Evolutionary conservation across 2,329 filamentous ascomycete genomes (phyloP).

Genomic region (Cladosporium cucumerinum): DNA sequence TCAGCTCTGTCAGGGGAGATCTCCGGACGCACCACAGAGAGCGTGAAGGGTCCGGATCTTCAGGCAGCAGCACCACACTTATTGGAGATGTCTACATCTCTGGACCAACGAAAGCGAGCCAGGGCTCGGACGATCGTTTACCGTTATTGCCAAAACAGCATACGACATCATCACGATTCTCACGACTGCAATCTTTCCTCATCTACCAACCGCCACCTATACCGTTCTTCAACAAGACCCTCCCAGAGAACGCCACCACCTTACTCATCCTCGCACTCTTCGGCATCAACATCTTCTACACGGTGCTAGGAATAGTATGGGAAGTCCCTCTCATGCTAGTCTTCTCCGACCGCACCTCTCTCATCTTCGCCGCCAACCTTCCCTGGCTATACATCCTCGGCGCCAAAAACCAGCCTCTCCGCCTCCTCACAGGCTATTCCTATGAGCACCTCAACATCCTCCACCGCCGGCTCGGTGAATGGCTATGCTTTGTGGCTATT

Average conservation of each 20-base stretch:
- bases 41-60: neutral
- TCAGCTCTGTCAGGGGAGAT: neutral
- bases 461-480: slow-evolving; percentile 61
- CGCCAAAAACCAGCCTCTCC: slow-evolving; percentile 65
- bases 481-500: slow-evolving; percentile 58
- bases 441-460: slow-evolving; percentile 66
- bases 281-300: slow-evolving; percentile 56
- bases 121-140: neutral
- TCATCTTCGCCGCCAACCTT: slow-evolving; percentile 51
- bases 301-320: slow-evolving; percentile 52
- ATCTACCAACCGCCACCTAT: slow-evolving; percentile 58
- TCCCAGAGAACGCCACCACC: slow-evolving; percentile 57
- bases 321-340: slow-evolving; percentile 52
- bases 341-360: slow-evolving; percentile 56
- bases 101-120: neutral
- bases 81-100: neutral
- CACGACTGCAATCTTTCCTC: slow-evolving; percentile 29
- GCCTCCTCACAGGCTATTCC: slow-evolving; percentile 58
- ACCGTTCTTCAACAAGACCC: slow-evolving; percentile 54
- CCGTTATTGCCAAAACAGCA: neutral
- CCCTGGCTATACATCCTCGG: slow-evolving; percentile 60
- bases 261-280: slow-evolving; percentile 52
- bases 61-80: slow-evolving; percentile 12
- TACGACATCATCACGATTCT: slow-evolving; percentile 18
- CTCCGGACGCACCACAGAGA: slow-evolving; percentile 3